Percentiles rank a stretch among this genome's conserved stretches.
Evolutionary conservation across 768 basidiomycete genomes (phyloP).

Genomic region (Pulveroboletus sp.): DNA sequence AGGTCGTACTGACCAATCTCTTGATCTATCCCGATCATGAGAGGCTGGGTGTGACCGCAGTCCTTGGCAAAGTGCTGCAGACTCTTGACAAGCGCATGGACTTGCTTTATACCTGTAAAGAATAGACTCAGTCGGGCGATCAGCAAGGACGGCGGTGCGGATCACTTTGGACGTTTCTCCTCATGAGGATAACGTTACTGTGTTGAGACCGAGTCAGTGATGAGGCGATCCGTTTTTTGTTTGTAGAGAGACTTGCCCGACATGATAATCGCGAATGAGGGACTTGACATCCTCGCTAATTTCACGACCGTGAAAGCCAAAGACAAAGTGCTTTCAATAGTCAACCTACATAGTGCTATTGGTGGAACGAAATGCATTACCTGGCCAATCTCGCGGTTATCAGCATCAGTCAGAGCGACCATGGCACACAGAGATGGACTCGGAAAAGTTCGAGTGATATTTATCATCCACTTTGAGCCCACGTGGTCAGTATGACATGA

Average conservation of each 20-base stretch:
- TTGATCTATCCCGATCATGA: too few relatives aligned
- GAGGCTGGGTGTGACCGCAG: too few relatives aligned
- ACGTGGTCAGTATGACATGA: too few relatives aligned
- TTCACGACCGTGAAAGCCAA: slow-evolving; percentile 61
- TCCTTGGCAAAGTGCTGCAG: too few relatives aligned
- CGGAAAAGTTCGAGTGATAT: background rate
- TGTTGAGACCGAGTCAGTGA: background rate
- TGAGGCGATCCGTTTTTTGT: too few relatives aligned
- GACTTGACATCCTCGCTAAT: slow-evolving; percentile 47
- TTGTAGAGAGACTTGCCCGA: slow-evolving; percentile 39
- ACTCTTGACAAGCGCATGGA: slow-evolving; percentile 41
- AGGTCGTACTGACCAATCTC: too few relatives aligned
- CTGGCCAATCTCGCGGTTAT: slow-evolving; percentile 45
- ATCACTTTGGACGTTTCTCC: slow-evolving; percentile 55
- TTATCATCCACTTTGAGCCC: too few relatives aligned
- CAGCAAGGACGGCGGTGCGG: background rate
- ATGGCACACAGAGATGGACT: slow-evolving; percentile 6
- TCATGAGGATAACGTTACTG: slow-evolving; percentile 63
- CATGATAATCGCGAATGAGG: slow-evolving; percentile 57
- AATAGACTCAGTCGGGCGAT: background rate
- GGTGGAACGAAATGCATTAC: slow-evolving; percentile 15
- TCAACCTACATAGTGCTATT: background rate
- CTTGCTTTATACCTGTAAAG: slow-evolving; percentile 48
- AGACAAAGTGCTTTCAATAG: slow-evolving; percentile 58
- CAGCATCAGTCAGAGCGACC: slow-evolving; percentile 30